phyloP scores from a whole-genome alignment of 805 yeast genomes.

The Ogataea ganodermae region DNA sequence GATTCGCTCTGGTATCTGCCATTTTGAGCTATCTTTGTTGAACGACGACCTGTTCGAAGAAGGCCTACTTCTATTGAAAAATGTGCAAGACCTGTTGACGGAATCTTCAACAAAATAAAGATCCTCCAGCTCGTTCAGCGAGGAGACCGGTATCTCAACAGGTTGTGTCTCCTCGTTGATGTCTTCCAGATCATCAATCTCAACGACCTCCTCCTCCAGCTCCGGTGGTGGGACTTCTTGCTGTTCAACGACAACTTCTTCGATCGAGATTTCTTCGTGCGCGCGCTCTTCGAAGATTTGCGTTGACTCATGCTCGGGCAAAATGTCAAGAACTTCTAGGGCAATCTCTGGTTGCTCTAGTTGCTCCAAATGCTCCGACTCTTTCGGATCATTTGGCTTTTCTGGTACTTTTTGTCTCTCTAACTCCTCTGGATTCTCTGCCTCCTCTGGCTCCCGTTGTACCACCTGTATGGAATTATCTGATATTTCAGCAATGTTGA shows the following conservation, averaged over 20 bases:
- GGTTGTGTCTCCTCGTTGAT: constrained; percentile 20
- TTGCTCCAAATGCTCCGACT: neutral
- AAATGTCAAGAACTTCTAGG: neutral
- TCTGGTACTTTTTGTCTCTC: neutral
- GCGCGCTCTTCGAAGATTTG: neutral
- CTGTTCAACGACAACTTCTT: neutral
- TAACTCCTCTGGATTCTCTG: neutral
- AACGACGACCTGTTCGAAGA: constrained; percentile 16
- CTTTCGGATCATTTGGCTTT: neutral
- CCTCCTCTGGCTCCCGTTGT: neutral
- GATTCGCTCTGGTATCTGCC: neutral
- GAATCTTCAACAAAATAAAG: constrained; percentile 31
- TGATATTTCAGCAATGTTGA: constrained; percentile 2
- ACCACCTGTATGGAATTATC: constrained; percentile 3
- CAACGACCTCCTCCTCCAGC: neutral
- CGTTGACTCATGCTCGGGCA: constrained; percentile 1
- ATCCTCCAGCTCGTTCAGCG: constrained; percentile 34
- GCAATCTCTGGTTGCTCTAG: neutral
- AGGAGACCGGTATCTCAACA: constrained; percentile 45
- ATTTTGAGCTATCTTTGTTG: neutral
- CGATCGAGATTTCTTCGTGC: too few species aligned
- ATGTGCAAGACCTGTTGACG: constrained; percentile 28
- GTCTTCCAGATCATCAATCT: constrained; percentile 20
- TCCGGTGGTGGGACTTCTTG: neutral
- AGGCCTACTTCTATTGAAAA: constrained; percentile 24